These are phyloP conservation scores for Colletotrichum abscissum DNA, from an alignment of 2,329 filamentous ascomycete genomes.

Conservation along the genomic window DNA sequence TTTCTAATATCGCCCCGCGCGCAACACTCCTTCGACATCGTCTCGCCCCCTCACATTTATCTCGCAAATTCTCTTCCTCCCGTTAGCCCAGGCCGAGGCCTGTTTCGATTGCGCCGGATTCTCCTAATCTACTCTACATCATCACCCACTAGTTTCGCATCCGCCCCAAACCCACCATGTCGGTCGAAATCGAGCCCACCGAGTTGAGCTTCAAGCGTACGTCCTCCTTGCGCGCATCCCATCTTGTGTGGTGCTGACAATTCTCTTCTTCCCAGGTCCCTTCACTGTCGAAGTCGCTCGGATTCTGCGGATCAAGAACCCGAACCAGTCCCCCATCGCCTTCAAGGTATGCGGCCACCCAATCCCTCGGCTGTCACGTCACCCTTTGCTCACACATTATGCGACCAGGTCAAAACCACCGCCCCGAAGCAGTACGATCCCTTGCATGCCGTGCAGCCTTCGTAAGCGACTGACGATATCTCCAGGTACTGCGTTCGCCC, in stretches of 20 bases:
- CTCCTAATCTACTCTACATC: slow-evolving; percentile 31
- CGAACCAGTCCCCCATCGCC: slow-evolving; percentile 70
- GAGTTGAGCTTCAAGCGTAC: slow-evolving; percentile 95
- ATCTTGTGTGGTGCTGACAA: slow-evolving; percentile 24
- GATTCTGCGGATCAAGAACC: slow-evolving; percentile 73
- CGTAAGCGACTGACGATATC: slow-evolving; percentile 39
- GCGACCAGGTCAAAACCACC: slow-evolving; percentile 91
- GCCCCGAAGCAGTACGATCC: slow-evolving; percentile 93
- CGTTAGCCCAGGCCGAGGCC: slow-evolving; percentile 7
- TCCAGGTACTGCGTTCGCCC: slow-evolving; percentile 95
- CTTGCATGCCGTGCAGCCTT: slow-evolving; percentile 37
- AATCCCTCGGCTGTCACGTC: slow-evolving; percentile 5
- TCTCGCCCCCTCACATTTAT: slow-evolving; percentile 15
- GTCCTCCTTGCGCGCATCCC: slow-evolving; percentile 47
- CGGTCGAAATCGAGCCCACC: slow-evolving; percentile 89
- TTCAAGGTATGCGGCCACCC: slow-evolving; percentile 69
- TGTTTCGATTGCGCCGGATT: slow-evolving; percentile 25
- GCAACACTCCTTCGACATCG: slow-evolving; percentile 29
- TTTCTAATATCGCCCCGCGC: slow-evolving; percentile 29
- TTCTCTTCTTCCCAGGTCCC: slow-evolving; percentile 60
- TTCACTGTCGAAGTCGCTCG: slow-evolving; percentile 75
- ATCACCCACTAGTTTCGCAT: slow-evolving; percentile 15
- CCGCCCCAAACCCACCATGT: slow-evolving; percentile 71
- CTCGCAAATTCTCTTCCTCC: slow-evolving; percentile 17
- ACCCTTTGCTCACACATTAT: slow-evolving; percentile 26